Conservation (phyloP, 179 eudicot genomes). For the Patellifolia procumbens region DNA sequence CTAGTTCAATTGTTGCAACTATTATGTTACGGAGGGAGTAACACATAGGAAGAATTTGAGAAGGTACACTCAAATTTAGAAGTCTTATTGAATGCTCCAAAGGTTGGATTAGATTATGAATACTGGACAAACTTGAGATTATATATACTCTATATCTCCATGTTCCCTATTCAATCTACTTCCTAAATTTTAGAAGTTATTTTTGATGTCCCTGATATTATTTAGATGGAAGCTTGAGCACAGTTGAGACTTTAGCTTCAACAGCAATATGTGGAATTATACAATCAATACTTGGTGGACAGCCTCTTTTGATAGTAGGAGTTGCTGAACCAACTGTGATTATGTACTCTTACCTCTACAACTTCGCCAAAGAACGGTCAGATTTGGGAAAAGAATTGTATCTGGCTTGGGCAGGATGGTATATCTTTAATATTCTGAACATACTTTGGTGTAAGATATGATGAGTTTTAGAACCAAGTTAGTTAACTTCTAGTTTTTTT, state of each 20-base stretch:
- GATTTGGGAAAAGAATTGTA: constrained; percentile 50
- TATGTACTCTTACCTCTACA: constrained; percentile 69
- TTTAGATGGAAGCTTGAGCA: constrained; percentile 74
- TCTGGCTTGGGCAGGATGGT: constrained; percentile 77
- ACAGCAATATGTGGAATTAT: constrained; percentile 80
- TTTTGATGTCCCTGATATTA: not conserved
- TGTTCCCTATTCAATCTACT: too few species aligned
- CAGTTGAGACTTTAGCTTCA: constrained; percentile 79
- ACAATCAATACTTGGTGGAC: constrained; percentile 71
- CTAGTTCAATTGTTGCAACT: too few species aligned
- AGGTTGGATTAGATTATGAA: not conserved
- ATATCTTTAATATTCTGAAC: not conserved
- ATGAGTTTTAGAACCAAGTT: not conserved
- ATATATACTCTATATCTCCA: too few species aligned
- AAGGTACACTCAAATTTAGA: too few species aligned
- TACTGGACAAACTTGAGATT: too few species aligned
- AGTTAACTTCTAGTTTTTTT: not conserved
- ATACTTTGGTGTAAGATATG: not conserved
- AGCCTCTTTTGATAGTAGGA: constrained; percentile 67
- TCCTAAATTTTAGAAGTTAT: not conserved
- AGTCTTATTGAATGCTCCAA: too few species aligned
- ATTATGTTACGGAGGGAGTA: too few species aligned
- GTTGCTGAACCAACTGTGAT: constrained; percentile 85
- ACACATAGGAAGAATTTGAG: too few species aligned
- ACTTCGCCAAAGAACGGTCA: constrained; percentile 53